Conservation (phyloP, 164 flowering plant genomes). For the Liquidambar formosana region DNA sequence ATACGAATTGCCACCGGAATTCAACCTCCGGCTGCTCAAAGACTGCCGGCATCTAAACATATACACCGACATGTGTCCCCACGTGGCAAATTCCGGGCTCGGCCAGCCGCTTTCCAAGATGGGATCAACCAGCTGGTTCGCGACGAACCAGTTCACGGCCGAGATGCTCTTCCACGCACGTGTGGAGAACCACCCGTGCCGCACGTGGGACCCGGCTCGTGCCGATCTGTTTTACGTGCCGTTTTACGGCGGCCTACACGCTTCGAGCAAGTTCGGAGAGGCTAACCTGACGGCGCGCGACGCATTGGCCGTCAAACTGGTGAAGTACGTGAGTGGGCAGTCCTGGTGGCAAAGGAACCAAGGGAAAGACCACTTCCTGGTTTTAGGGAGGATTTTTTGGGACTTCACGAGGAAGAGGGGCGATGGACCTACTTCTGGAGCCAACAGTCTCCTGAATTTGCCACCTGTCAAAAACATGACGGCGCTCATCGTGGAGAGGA, state of each 20-base stretch:
- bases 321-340: slow-evolving; percentile 23
- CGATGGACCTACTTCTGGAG: slow-evolving; percentile 51
- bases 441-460: slow-evolving; percentile 35
- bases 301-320: slow-evolving; percentile 37
- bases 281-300: slow-evolving; percentile 30
- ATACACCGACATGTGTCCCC: slow-evolving; percentile 31
- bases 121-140: slow-evolving; percentile 23
- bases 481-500: slow-evolving; percentile 63
- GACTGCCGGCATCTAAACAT: slow-evolving; percentile 21
- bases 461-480: slow-evolving; percentile 49
- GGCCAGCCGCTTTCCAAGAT: slow-evolving; percentile 13
- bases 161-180: slow-evolving; percentile 37
- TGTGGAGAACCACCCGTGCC: slow-evolving; percentile 39
- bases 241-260: slow-evolving; percentile 47
- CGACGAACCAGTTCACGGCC: slow-evolving; percentile 28
- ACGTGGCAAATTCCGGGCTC: slow-evolving; percentile 22
- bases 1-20: slow-evolving; percentile 17
- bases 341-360: slow-evolving; percentile 17
- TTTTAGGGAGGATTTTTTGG: slow-evolving; percentile 65
- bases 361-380: slow-evolving; percentile 64
- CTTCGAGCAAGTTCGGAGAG: slow-evolving; percentile 46
- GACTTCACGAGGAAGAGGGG: slow-evolving; percentile 51
- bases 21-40: slow-evolving; percentile 27
- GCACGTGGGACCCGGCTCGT: slow-evolving; percentile 29
- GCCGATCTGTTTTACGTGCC: slow-evolving; percentile 47